Evolutionary conservation across 2,329 filamentous ascomycete genomes (phyloP).

Genomic region (Pseudovirgaria hyperparasitica): DNA sequence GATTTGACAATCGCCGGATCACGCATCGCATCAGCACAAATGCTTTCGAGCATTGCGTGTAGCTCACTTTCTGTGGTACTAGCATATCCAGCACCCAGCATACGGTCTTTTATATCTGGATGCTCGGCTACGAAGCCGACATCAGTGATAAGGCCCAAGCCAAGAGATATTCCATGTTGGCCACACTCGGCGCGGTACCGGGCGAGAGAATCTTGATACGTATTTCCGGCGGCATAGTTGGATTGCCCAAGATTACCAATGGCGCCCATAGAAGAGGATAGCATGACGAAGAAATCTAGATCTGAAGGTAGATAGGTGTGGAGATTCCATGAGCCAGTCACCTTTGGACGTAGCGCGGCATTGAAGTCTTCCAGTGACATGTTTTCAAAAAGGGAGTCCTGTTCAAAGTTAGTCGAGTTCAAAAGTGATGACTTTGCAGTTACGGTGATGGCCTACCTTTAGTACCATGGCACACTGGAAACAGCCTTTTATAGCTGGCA

Average conservation of each 20-base stretch:
- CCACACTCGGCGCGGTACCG: slow-evolving; percentile 1
- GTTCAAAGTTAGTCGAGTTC: neutral
- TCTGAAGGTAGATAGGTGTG: slow-evolving; percentile 2
- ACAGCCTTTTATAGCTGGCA: slow-evolving; percentile 7
- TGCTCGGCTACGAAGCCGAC: slow-evolving; percentile 7
- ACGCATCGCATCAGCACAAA: no score
- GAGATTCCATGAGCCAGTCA: slow-evolving; percentile 9
- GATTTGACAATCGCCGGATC: neutral
- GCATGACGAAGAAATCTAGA: slow-evolving; percentile 6
- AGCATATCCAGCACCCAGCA: neutral
- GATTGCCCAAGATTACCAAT: slow-evolving; percentile 4
- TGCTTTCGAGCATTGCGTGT: neutral
- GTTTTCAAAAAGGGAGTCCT: neutral
- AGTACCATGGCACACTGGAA: slow-evolving; percentile 6
- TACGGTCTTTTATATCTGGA: neutral
- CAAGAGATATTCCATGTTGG: slow-evolving; percentile 1
- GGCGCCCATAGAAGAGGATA: slow-evolving; percentile 2
- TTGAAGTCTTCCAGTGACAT: slow-evolving; percentile 1
- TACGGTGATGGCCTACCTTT: neutral
- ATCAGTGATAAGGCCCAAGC: slow-evolving; percentile 10
- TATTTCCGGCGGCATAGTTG: slow-evolving; percentile 5
- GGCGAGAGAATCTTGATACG: slow-evolving; percentile 3
- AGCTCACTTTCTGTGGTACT: neutral
- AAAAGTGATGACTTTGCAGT: neutral
- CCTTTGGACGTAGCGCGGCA: slow-evolving; percentile 6